A percentile compares a stretch with the other conserved stretches of the same genome.
phyloP scores from a whole-genome alignment of 441 rosid genomes.

The Bruguiera hainesii region DNA sequence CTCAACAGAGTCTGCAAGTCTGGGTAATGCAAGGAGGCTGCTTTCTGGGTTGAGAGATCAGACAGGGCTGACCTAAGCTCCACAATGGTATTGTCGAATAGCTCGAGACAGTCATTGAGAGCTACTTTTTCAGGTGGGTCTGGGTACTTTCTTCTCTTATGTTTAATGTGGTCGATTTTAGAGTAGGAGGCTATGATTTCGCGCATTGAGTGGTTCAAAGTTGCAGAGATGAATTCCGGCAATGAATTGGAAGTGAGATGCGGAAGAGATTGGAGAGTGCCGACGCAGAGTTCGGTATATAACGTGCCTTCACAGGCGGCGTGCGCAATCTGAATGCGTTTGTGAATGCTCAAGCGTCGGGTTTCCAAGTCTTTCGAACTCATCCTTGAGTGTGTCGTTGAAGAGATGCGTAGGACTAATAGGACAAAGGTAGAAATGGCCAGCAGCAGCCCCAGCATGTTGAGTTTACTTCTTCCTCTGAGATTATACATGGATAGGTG shows the following conservation, averaged over 20 bases:
- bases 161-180: slow-evolving; percentile 40
- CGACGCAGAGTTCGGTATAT: slow-evolving; percentile 56
- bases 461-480: neutral
- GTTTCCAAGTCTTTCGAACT: slow-evolving; percentile 8
- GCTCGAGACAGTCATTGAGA: slow-evolving; percentile 70
- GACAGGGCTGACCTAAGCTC: slow-evolving; percentile 46
- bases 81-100: slow-evolving; percentile 48
- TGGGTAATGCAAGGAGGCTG: slow-evolving; percentile 40
- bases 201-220: slow-evolving; percentile 45
- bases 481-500: neutral
- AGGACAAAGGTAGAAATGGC: neutral
- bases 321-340: slow-evolving; percentile 41
- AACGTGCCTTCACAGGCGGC: slow-evolving; percentile 51
- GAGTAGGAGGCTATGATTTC: slow-evolving; percentile 43
- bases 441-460: neutral
- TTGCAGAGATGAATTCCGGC: slow-evolving; percentile 45
- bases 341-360: slow-evolving; percentile 28
- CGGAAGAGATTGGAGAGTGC: slow-evolving; percentile 47
- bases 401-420: neutral
- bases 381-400: neutral
- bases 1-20: slow-evolving; percentile 52
- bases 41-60: slow-evolving; percentile 46
- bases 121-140: slow-evolving; percentile 43
- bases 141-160: slow-evolving; percentile 17
- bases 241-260: slow-evolving; percentile 40